A percentile compares a stretch with the other conserved stretches of the same genome.
These are phyloP conservation scores for Kalmusia sp. DNA, from an alignment of 2,329 filamentous ascomycete genomes.

Conservation along the genomic window DNA sequence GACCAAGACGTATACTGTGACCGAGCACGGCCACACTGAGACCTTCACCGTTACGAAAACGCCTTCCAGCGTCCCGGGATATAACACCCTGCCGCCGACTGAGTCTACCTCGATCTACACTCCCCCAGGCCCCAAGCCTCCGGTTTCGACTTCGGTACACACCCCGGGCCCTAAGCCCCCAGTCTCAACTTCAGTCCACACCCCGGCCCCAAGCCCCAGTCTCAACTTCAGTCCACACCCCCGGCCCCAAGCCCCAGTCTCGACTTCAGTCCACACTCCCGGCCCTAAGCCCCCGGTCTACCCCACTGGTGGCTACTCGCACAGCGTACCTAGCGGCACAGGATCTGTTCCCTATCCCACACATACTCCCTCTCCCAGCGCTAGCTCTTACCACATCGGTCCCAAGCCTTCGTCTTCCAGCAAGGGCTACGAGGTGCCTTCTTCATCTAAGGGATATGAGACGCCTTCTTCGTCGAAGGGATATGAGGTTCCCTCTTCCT, in stretches of 20 bases:
- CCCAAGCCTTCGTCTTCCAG: constrained; percentile 25
- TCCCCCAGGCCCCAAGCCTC: constrained; percentile 13
- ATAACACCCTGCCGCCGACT: constrained; percentile 11
- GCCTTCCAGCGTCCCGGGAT: constrained; percentile 7
- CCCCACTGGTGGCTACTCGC: constrained; percentile 8
- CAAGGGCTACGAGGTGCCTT: not conserved
- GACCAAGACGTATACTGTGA: constrained; percentile 40
- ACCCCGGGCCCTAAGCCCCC: constrained; percentile 1
- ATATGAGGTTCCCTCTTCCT: not conserved
- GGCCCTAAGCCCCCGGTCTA: constrained; percentile 4
- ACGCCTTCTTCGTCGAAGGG: too few relatives aligned
- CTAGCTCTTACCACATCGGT: constrained; percentile 16
- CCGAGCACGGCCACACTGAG: constrained; percentile 29
- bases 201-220: not conserved
- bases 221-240: not conserved
- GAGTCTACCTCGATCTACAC: constrained; percentile 13
- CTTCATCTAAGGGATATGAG: too few relatives aligned
- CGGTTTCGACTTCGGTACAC: too few relatives aligned
- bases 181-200: constrained; percentile 6
- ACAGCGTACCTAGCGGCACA: constrained; percentile 15
- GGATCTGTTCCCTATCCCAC: constrained; percentile 20
- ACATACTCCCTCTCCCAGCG: constrained; percentile 10
- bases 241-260: constrained; percentile 2
- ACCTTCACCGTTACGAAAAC: constrained; percentile 29
- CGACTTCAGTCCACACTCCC: not conserved